Evolutionary conservation across 1,284 basidiomycete species (phyloP), one percentile per base, ranked within the genome.

Genomic region (Puccinia triticina): DNA sequence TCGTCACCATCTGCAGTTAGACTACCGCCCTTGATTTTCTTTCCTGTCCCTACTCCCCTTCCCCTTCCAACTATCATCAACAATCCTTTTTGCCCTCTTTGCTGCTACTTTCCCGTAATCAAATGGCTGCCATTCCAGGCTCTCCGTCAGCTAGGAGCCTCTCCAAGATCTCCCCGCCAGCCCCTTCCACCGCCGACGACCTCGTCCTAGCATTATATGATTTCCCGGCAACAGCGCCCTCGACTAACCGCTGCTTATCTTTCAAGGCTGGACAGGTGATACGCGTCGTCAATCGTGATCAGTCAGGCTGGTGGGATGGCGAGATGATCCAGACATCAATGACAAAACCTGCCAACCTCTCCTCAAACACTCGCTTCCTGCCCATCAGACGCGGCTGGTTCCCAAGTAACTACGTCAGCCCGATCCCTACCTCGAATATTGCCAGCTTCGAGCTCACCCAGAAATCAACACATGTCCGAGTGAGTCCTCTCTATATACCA

Each of bases 241-340:
- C 71, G 21, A 73, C 73, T n/a, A 74, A 81, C 43, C 81, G 93
- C 26, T 96, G 95, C 88, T 90, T 99, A 64, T 90, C 92, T 43
- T 98, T 99, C 88, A 90, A 90, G 43, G 92, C 93, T 0, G 96
- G 96, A 0, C 93, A 98, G 86, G 90, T 96, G 77, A 95, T 99
- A 83, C 92, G 92, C 83, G 94, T 98, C 40, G 89, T 94, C 82
- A 94, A 94, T 85, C 90, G 92, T 84, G 95, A 98, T 87, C 84
- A 90, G 0, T 94, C 93, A 83, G 97, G 96, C 0, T 99, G 97
- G 97, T 98, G 96, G 96, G 96, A 99, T 86, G 96, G 97, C 14
- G 95, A 98, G 88, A 88, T 97, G 29, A 92, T 93, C 75, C 92
- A 91, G 7, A 88, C 61, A 50, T 64, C 64, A n/a, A n/a, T n/a